Evolutionary conservation across 2,329 filamentous ascomycete genomes (phyloP), one percentile per base, ranked within the genome.

Genomic region (Pseudogymnoascus destructans): DNA sequence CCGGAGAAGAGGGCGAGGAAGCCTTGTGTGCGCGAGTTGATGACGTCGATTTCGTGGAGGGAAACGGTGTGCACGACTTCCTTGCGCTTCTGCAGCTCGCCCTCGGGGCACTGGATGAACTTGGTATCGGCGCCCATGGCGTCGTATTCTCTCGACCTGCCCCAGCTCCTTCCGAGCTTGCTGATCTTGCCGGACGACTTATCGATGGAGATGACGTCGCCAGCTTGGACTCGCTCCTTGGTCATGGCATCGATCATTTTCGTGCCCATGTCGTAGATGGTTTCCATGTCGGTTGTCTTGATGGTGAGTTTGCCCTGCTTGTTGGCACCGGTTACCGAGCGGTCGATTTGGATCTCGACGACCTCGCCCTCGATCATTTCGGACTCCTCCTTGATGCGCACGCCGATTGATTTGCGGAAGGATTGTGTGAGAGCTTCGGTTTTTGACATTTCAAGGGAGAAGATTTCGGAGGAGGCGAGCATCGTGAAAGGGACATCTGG

Each of bases 231-330:
- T 67, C 95, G 92, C 77, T 98, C 93, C 74, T 97, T 97, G 65
- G 91, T 96, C 90, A 98, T 96, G 64, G 90, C 90, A 54, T 98
- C 93, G 65, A 98, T 98, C 93, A 98, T 97, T 75, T 97, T 97
- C 65, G 87, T 92, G 64, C 93, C 93, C 91, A 98, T 96, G 69
- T 98, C 93, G 75, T 97, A 98, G 64, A 98, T 88, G 10, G 93
- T 95, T 74, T 98, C 93, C 93, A 98, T 98, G 72, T 98, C 93
- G 60, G 92, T 97, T 9, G 93, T 98, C 76, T 98, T 98, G 76
- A 98, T 95, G 17, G 93, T 98, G 63, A 98, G 84, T 74, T 98
- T 98, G 68, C 93, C 93, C 78, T 96, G 92, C 78, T 97, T 98
- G 68, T 93, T 95, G 65, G 87, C 89, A 55, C 93, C 93, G 11